A percentile compares a stretch with the other conserved stretches of the same genome.
Evolutionary conservation across 768 basidiomycete genomes (phyloP).

Genomic region (Naematelia aurantialba): DNA sequence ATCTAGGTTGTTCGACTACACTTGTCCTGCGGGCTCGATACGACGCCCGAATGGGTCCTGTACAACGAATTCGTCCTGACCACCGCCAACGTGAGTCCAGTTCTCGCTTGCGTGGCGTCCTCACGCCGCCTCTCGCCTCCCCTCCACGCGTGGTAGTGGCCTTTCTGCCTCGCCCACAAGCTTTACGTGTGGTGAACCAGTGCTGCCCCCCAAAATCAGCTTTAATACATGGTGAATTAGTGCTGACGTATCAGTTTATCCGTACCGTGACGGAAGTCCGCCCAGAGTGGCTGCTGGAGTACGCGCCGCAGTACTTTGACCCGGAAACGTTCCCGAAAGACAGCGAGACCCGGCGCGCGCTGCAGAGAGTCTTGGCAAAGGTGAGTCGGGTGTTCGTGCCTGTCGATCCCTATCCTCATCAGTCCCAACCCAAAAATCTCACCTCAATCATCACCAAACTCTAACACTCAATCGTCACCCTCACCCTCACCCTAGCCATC

Average conservation of each 20-base stretch:
- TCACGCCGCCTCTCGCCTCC: neutral
- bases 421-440: neutral
- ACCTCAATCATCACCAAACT: neutral
- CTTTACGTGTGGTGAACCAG: no score
- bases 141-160: no score
- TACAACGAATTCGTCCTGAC: conserved; percentile 96
- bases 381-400: conserved; percentile 14
- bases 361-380: conserved; percentile 61
- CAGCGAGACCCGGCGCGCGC: conserved; percentile 52
- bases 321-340: conserved; percentile 59
- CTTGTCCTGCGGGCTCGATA: conserved; percentile 80
- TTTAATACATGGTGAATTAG: no score
- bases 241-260: conserved; percentile 58
- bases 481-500: no score
- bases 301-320: conserved; percentile 67
- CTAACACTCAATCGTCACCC: no score
- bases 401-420: neutral
- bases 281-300: conserved; percentile 77
- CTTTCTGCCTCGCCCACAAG: no score
- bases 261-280: conserved; percentile 83
- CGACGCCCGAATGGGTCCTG: conserved; percentile 84
- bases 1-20: conserved; percentile 72
- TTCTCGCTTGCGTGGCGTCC: neutral
- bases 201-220: no score
- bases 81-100: conserved; percentile 54